Conservation (phyloP, 2,329 filamentous ascomycete genomes). For the Septoria linicola region DNA sequence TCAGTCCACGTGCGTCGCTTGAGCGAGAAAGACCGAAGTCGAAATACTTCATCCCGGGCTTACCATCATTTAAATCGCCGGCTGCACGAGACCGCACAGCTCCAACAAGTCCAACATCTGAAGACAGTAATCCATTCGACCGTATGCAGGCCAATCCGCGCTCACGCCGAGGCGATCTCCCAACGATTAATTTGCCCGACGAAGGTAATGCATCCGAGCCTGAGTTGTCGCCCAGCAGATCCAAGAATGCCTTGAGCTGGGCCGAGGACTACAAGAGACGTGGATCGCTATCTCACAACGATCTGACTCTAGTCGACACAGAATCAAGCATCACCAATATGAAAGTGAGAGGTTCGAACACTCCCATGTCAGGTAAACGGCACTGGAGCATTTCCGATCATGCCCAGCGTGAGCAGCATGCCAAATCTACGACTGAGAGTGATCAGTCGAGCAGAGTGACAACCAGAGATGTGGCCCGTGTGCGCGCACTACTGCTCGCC, state of each 20-base stretch:
- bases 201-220: constrained; percentile 37
- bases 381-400: constrained; percentile 61
- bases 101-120: constrained; percentile 16
- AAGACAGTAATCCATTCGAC: constrained; percentile 43
- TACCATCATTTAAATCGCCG: constrained; percentile 55
- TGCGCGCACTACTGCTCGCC: constrained; percentile 72
- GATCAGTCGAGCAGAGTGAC: constrained; percentile 50
- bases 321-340: constrained; percentile 10
- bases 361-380: constrained; percentile 36
- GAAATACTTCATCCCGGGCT: constrained; percentile 46
- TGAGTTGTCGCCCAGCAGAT: constrained; percentile 17
- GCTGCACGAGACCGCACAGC: constrained; percentile 33
- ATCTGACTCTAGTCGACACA: constrained; percentile 29
- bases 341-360: constrained; percentile 5
- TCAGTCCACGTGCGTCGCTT: constrained; percentile 40
- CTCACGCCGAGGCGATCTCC: constrained; percentile 48
- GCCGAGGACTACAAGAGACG: constrained; percentile 31
- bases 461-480: constrained; percentile 75
- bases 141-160: constrained; percentile 43
- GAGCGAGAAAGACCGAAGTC: constrained; percentile 40
- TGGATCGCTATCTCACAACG: constrained; percentile 35
- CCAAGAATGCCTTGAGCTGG: constrained; percentile 1
- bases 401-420: constrained; percentile 33
- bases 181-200: constrained; percentile 51
- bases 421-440: constrained; percentile 26